Base-by-base conservation (phyloP, 805 yeast genomes). In the Candida saitoana region DNA sequence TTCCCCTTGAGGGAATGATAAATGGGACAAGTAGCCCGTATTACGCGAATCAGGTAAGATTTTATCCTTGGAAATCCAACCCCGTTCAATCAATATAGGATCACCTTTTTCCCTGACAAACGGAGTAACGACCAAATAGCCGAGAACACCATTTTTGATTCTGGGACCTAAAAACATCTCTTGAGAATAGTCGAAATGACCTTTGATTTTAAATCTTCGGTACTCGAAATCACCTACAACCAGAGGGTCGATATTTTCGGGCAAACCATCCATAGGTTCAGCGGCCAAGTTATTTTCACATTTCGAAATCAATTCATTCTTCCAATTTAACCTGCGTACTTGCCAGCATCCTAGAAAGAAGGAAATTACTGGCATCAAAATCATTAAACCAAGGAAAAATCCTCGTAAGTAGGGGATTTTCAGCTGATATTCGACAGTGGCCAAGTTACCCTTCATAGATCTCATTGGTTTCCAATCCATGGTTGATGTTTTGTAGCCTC, bases 321-420 rank as follows among this genome's bases (percentile, higher is more conserved):
- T 93, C 99, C 99, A 93, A 46, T 77, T 72, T 38, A 93, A 66
- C 49, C 99, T 73, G 52, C 78, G 71, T 36, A 87, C 80, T 66
- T 93, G 99, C 99, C 99, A 93, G 42, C 89, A 77, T 2, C 98
- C 99, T 34, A 93, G 67, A 36, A 81, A 82, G 58, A 91, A 86
- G 8, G 96, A 79, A 2, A 89, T 73, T 1, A 89, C 72, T 0
- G 99, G 99, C 83, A 95, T 91, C 16, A 91, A 77, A 47, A 65
- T 43, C 79, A 69, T 52, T 54, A 74, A 53, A 20, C 80, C 73
- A 34, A 78, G 51, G 15, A 78, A 52, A 41, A 64, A 52, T 49
- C 60, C 63, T 43, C 66, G 69, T 51, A 59, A 57, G 53, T 56
- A 51, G 40, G 67, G 69, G 46, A 51, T 63, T 47, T 58, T 63